phyloP scores from a whole-genome alignment of 1,284 basidiomycete species.

The Leccinum ponderosum region DNA sequence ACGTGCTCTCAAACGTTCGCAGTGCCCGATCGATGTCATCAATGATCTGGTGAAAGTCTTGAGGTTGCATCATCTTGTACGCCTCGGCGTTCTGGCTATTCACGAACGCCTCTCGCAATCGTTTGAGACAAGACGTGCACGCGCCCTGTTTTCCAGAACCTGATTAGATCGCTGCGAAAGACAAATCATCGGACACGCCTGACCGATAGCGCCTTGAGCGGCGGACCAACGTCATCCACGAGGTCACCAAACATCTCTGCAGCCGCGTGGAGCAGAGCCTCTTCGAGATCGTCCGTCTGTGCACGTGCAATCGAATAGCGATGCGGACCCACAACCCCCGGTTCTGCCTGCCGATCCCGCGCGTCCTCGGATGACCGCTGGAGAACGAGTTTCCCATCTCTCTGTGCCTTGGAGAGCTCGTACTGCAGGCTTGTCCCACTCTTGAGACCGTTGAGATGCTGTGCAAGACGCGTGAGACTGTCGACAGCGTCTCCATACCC shows the following conservation, averaged over 20 bases:
- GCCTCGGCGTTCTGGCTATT: conserved; percentile 27
- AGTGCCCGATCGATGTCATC: conserved; percentile 70
- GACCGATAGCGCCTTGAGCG: conserved; percentile 77
- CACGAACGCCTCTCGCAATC: conserved; percentile 66
- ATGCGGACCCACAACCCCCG: conserved; percentile 10
- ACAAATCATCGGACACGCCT: conserved; percentile 26
- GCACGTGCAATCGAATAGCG: conserved; percentile 12
- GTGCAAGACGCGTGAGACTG: conserved; percentile 83
- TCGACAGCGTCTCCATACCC: conserved; percentile 86
- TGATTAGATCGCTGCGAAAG: conserved; percentile 5
- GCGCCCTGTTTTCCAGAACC: conserved; percentile 44
- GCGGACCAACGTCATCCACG: conserved; percentile 80
- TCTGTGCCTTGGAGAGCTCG: conserved; percentile 70
- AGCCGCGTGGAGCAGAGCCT: conserved; percentile 61
- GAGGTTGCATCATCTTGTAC: conserved; percentile 40
- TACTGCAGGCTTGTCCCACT: conserved; percentile 83
- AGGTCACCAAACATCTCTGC: conserved; percentile 81
- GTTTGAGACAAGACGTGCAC: conserved; percentile 58
- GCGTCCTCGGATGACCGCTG: conserved; percentile 25
- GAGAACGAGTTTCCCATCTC: conserved; percentile 52
- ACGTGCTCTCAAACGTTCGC: conserved; percentile 75
- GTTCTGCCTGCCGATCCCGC: conserved; percentile 10
- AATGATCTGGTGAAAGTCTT: conserved; percentile 65
- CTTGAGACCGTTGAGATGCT: conserved; percentile 86
- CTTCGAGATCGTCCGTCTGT: conserved; percentile 50